Evolutionary conservation across 768 basidiomycete species (phyloP).

Genomic region (Tricholoma flavovirens): DNA sequence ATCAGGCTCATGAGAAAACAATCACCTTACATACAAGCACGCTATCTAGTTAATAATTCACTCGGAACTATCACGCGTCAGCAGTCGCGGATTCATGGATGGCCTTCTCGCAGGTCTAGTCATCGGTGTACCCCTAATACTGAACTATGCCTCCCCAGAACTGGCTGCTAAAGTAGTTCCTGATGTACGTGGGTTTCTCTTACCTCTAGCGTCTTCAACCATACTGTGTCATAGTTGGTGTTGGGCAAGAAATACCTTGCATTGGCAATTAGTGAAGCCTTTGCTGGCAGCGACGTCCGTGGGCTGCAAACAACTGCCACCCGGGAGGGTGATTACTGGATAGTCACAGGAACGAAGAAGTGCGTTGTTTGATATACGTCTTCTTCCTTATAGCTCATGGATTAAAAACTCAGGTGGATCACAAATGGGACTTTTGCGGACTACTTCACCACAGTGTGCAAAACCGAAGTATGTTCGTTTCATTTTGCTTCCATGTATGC

Average conservation of each 20-base stretch:
- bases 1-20: neutral
- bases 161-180: constrained; percentile 66
- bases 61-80: constrained; percentile 77
- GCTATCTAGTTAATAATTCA: constrained; percentile 61
- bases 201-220: neutral
- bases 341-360: constrained; percentile 94
- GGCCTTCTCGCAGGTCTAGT: constrained; percentile 77
- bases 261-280: constrained; percentile 90
- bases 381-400: neutral
- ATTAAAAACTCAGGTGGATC: constrained; percentile 57
- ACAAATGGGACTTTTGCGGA: constrained; percentile 84
- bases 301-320: constrained; percentile 84
- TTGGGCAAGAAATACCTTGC: constrained; percentile 81
- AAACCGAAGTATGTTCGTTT: constrained; percentile 46
- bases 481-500: neutral
- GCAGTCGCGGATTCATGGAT: constrained; percentile 83
- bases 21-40: neutral
- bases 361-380: constrained; percentile 21
- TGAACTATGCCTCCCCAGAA: constrained; percentile 82
- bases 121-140: constrained; percentile 83
- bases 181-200: constrained; percentile 38
- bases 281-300: constrained; percentile 82
- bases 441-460: constrained; percentile 78
- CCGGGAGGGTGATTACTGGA: constrained; percentile 80
- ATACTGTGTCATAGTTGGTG: constrained; percentile 29